Evolutionary conservation across 2,329 filamentous ascomycete species (phyloP), one percentile per base, ranked within the genome.

Genomic region (Cytospora schulzeri): DNA sequence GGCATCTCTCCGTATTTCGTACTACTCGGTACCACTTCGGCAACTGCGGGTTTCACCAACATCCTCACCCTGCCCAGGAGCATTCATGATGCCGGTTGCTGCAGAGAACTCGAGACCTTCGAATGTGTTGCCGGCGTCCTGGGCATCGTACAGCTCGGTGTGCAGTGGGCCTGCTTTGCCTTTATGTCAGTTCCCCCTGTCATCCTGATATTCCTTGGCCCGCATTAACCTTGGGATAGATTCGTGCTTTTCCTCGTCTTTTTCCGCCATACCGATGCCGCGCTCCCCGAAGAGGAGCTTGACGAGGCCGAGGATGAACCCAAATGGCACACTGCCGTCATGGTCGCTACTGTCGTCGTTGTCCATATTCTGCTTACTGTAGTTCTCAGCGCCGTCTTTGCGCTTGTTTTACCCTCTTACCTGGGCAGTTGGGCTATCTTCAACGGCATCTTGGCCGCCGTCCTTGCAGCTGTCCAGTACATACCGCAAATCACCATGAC

Each of bases 1-100:
- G 95, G 95, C 67, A 93, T 99, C 67, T 97, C 93, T 33, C 94
- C 95, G 11, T 95, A 94, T 77, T 99, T 97, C 74, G 88, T 99
- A 68, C 85, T 98, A 2, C 87, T 99, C n/a, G 95, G 95, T 66
- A 92, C 91, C 29, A 94, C 94, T 1, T 96, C 92, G 9, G 91
- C 91, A 71, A 96, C 91, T 59, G 91, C 91, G 56, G 91, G 91
- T 29, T 92, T 99, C 72, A 92, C 91, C 68, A 98, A 98, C 74
- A 97, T 99, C 73, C 81, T 98, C 60, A 90, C 92, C 0, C 85
- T 97, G 17, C 91, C 92, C n/a, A 86, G 88, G 65, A 97, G 92
- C 63, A 86, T 91, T 38, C 84, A 87, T 63, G 93, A 97, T 74
- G 89, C 97, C 66, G 85, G 85, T 61, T 99, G 95, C 77, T 99